A percentile compares a stretch with the other conserved stretches of the same genome.
Conservation (phyloP, 208 protist species). For the Crithidia fasciculata region DNA sequence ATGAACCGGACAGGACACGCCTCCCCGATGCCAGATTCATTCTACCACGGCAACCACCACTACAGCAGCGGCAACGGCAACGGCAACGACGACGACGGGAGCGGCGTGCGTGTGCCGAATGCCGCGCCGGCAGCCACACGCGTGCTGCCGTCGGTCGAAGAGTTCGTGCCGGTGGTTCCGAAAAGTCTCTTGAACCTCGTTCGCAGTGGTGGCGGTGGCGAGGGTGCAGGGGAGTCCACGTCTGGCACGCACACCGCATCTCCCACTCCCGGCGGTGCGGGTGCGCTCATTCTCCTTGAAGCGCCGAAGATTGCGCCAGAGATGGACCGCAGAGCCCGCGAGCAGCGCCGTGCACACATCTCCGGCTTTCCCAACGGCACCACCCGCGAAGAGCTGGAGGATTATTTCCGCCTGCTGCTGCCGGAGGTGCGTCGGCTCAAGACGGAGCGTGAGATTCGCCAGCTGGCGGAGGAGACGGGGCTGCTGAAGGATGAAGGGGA, state of each 20-base stretch:
- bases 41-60: background rate
- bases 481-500: constrained; percentile 32
- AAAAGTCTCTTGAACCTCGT: constrained; percentile 42
- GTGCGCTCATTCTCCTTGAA: constrained; percentile 53
- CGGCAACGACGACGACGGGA: background rate
- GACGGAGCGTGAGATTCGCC: constrained; percentile 71
- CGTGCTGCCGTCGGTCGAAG: constrained; percentile 66
- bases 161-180: constrained; percentile 67
- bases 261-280: background rate
- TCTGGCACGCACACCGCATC: background rate
- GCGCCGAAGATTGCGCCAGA: constrained; percentile 77
- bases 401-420: constrained; percentile 74
- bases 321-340: constrained; percentile 60
- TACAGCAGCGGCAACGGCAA: background rate
- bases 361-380: constrained; percentile 71
- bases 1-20: background rate
- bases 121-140: constrained; percentile 16
- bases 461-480: constrained; percentile 38
- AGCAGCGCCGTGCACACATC: constrained; percentile 83
- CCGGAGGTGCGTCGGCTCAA: constrained; percentile 76
- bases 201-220: constrained; percentile 11
- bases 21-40: background rate
- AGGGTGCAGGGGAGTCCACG: constrained; percentile 1
- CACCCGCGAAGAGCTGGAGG: constrained; percentile 62
- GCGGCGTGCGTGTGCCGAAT: constrained; percentile 12